Base-by-base conservation (phyloP, 2,329 filamentous ascomycete genomes). In the Pseudocercospora fuligena region DNA sequence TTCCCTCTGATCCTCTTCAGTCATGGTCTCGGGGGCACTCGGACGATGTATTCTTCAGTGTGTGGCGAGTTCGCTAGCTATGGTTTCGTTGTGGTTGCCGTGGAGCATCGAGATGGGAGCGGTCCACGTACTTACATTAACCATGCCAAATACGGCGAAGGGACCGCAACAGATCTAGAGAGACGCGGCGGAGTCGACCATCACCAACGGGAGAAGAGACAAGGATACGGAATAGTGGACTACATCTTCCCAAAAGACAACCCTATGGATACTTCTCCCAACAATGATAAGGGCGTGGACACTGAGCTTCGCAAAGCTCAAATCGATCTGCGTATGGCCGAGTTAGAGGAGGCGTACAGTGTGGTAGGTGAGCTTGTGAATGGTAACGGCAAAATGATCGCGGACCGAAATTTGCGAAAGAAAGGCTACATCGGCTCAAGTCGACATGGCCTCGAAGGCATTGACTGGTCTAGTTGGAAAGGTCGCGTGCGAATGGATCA, bases 1-100 rank as follows among this genome's bases (percentile, higher is more conserved):
- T 90, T 90, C 66, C 88, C 89, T 1, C 78, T 90, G 23, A 80
- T 91, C 36, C 81, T 91, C 23, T 91, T 91, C 76, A 89, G 86
- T 71, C 89, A 91, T 75, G 89, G 89, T 0, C 77, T 91, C 5
- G 88, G 88, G 5, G 88, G 88, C 0, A 89, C 86, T 1, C 79
- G 88, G 56, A 89, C 88, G 2, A 85, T 84, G 68, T 90, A 89
- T 72, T 88, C 86, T 19, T 83, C 84, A 16, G 80, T 90, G 1
- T 36, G 88, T 70, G 87, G 88, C 7, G 88, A 91, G 69, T 86
- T 91, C 69, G 88, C 88, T 0, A 89, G 86, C 73, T 88, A 89
- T 70, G 88, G 88, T 0, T 89, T 90, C 70, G 80, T 91, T 0
- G 87, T 91, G 0, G 84, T 88, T 36, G 87, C 88, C 0, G 73